Conservation (phyloP, 371 early-diverging fungal species). For the Rozella allomycis region DNA sequence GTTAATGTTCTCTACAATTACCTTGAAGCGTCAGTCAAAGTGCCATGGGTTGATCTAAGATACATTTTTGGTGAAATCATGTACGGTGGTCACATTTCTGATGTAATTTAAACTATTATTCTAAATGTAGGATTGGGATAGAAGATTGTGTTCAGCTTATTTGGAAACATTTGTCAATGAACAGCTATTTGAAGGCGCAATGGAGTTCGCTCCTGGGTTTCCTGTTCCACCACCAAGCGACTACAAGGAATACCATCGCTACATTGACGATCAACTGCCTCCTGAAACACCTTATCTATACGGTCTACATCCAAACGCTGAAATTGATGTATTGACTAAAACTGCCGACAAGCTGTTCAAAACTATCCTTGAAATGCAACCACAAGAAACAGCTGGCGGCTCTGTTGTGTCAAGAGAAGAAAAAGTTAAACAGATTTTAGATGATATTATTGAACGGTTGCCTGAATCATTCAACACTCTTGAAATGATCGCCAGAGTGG, state of each 20-base stretch:
- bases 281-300: conserved; percentile 33
- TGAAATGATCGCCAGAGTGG: conserved; percentile 29
- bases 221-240: conserved; percentile 23
- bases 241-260: conserved; percentile 36
- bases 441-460: conserved; percentile 27
- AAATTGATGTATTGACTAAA: conserved; percentile 36
- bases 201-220: conserved; percentile 36
- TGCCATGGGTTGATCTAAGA: conserved; percentile 36
- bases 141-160: conserved; percentile 31
- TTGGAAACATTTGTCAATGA: conserved; percentile 29
- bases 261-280: conserved; percentile 35
- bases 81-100: conserved; percentile 40
- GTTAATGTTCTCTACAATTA: conserved; percentile 36
- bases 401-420: conserved; percentile 27
- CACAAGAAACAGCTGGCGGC: conserved; percentile 26
- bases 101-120: no score
- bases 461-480: conserved; percentile 33
- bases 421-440: conserved; percentile 24
- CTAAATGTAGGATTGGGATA: conserved; percentile 6
- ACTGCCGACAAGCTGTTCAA: conserved; percentile 34
- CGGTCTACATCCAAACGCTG: conserved; percentile 39
- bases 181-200: conserved; percentile 30
- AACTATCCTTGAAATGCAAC: conserved; percentile 39
- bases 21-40: conserved; percentile 32
- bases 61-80: conserved; percentile 43